These are phyloP conservation scores for Starmerella powellii DNA, from an alignment of 805 yeast genomes.

Conservation along the genomic window DNA sequence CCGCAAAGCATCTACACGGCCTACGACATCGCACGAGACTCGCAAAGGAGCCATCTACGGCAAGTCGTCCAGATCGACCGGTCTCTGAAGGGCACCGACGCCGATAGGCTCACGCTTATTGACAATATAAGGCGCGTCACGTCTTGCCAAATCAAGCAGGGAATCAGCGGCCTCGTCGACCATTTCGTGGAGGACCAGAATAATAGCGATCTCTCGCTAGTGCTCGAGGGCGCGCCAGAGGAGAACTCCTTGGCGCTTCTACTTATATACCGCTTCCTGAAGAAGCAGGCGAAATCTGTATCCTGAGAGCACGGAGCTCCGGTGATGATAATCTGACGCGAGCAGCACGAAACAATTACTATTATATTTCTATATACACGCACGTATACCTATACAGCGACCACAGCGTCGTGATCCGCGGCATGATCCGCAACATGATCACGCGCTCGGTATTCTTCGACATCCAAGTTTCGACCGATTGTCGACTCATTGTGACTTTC, in stretches of 20 bases:
- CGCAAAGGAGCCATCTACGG: slow-evolving; percentile 13
- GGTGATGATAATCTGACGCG: too few relatives aligned
- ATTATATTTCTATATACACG: background rate
- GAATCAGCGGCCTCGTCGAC: background rate
- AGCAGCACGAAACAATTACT: too few relatives aligned
- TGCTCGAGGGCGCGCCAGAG: slow-evolving; percentile 53
- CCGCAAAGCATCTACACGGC: slow-evolving; percentile 19
- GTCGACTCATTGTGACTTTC: slow-evolving; percentile 4
- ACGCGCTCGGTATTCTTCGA: too few relatives aligned
- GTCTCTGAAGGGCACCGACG: background rate
- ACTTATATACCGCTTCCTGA: slow-evolving; percentile 15
- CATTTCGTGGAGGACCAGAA: slow-evolving; percentile 29
- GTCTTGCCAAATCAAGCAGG: slow-evolving; percentile 7
- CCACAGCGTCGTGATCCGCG: too few relatives aligned
- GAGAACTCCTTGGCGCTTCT: slow-evolving; percentile 35
- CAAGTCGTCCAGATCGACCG: slow-evolving; percentile 19
- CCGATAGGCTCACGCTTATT: slow-evolving; percentile 8
- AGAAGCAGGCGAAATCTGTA: background rate
- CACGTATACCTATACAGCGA: too few relatives aligned
- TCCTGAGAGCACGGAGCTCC: too few relatives aligned
- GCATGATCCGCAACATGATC: too few relatives aligned
- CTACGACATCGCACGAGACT: slow-evolving; percentile 22
- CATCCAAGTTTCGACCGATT: too few relatives aligned
- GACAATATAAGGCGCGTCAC: slow-evolving; percentile 19
- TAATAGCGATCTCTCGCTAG: slow-evolving; percentile 47